A percentile compares a stretch with the other conserved stretches of the same genome.
These are phyloP conservation scores for Paramecium tetraurelia DNA, from an alignment of 73 alveolate genomes.

Conservation along the genomic window DNA sequence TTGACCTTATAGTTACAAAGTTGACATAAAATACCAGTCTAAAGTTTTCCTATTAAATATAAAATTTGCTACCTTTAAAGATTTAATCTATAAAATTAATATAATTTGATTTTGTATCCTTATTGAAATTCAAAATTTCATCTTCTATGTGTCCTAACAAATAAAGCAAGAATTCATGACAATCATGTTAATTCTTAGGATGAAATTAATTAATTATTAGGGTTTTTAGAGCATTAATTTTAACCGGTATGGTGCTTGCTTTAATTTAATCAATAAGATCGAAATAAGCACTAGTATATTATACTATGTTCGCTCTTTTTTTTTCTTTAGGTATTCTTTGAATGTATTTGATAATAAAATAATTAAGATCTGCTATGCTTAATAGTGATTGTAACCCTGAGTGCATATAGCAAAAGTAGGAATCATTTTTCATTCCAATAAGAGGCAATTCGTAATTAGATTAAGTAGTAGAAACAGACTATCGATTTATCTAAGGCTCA, in stretches of 20 bases:
- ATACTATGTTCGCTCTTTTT: not conserved
- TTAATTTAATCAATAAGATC: not conserved
- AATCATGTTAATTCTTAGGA: constrained; percentile 39
- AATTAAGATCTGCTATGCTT: constrained; percentile 12
- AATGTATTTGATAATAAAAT: not conserved
- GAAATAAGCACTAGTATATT: not conserved
- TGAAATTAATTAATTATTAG: not conserved
- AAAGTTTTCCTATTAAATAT: not conserved
- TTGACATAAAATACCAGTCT: not conserved
- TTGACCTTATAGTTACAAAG: not conserved
- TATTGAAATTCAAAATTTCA: not conserved
- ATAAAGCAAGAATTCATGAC: constrained; percentile 28
- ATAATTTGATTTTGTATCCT: not conserved
- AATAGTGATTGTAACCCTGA: not conserved
- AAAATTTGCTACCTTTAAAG: not conserved
- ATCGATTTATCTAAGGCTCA: not conserved
- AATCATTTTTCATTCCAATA: constrained; percentile 16
- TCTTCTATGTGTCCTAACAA: not conserved
- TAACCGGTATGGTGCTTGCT: not conserved
- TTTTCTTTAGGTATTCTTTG: not conserved
- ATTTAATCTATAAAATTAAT: not conserved
- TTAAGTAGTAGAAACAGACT: not conserved
- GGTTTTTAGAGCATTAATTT: not conserved
- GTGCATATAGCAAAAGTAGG: constrained; percentile 18
- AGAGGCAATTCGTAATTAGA: not conserved